Conservation (phyloP, 2,329 filamentous ascomycete genomes). For the Aschersonia sp. region DNA sequence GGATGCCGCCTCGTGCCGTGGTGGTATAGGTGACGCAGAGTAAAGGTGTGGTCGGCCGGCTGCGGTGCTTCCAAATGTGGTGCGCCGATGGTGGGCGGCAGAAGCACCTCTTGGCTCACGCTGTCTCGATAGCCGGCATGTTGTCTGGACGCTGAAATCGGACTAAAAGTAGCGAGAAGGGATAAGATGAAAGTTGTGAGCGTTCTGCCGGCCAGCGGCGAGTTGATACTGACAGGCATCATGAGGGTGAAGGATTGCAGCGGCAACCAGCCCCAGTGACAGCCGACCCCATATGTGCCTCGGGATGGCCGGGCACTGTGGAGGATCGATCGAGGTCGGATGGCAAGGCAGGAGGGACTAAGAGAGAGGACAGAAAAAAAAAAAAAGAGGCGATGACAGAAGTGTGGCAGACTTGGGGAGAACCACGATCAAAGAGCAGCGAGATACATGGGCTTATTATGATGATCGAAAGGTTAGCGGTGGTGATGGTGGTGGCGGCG, state of each 20-base stretch:
- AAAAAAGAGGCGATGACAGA: no score
- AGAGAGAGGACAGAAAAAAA: no score
- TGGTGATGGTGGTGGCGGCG: not conserved
- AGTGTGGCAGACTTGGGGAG: no score
- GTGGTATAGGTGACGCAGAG: conserved; percentile 80
- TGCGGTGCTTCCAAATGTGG: conserved; percentile 26
- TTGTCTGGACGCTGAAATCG: conserved; percentile 18
- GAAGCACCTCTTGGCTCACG: conserved; percentile 24
- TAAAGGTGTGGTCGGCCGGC: conserved; percentile 44
- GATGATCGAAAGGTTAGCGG: not conserved
- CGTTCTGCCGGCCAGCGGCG: conserved; percentile 45
- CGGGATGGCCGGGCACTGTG: not conserved
- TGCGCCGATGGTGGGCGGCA: conserved; percentile 24
- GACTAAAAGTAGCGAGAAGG: conserved; percentile 44
- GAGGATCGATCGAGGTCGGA: not conserved
- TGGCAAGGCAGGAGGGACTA: not conserved
- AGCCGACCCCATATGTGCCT: not conserved
- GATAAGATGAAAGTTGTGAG: conserved; percentile 50
- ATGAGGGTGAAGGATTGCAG: not conserved
- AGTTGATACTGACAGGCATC: conserved; percentile 10
- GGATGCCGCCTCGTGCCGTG: conserved; percentile 75
- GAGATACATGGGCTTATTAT: not conserved
- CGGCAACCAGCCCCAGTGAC: not conserved
- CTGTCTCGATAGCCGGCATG: conserved; percentile 13
- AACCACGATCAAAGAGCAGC: no score